phyloP scores from a whole-genome alignment of 2,329 filamentous ascomycete genomes.

The Dryadomyces quercivorus region DNA sequence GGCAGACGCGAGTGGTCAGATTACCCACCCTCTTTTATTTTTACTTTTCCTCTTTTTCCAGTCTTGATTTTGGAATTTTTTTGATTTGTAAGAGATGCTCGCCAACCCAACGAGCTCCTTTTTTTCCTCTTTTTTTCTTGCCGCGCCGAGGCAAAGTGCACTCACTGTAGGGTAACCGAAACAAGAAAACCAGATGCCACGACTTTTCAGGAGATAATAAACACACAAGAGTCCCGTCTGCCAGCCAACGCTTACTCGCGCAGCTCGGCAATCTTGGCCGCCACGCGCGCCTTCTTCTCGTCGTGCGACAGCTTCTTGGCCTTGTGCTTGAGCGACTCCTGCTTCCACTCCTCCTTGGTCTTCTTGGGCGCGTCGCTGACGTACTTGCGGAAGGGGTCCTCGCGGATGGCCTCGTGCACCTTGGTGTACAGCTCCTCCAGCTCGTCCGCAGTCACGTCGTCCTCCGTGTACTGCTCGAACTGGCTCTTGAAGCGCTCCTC shows the following conservation, averaged over 20 bases:
- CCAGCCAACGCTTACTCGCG: conserved; percentile 28
- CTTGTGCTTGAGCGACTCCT: conserved; percentile 84
- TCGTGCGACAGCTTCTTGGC: conserved; percentile 66
- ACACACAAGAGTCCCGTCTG: not conserved
- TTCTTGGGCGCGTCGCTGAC: conserved; percentile 70
- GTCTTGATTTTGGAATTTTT: conserved; percentile 1
- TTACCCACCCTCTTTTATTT: not conserved
- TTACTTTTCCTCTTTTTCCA: too few species aligned
- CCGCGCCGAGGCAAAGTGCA: not conserved
- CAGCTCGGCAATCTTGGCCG: conserved; percentile 84
- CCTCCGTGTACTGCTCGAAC: conserved; percentile 96
- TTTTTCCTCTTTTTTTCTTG: not conserved
- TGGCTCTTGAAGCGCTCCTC: conserved; percentile 99
- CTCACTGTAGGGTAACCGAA: not conserved
- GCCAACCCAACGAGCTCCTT: not conserved
- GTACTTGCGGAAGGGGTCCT: conserved; percentile 94
- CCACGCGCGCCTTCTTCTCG: conserved; percentile 71
- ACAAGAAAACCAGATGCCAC: not conserved
- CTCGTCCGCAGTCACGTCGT: conserved; percentile 90
- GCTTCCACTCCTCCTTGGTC: conserved; percentile 95
- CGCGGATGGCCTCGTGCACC: conserved; percentile 92
- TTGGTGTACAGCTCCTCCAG: conserved; percentile 94
- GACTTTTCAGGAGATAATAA: too few species aligned
- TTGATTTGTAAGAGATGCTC: not conserved
- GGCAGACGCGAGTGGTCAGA: too few species aligned